phyloP scores from a whole-genome alignment of 495 filamentous ascomycete genomes.

The Penicillium coffeae region DNA sequence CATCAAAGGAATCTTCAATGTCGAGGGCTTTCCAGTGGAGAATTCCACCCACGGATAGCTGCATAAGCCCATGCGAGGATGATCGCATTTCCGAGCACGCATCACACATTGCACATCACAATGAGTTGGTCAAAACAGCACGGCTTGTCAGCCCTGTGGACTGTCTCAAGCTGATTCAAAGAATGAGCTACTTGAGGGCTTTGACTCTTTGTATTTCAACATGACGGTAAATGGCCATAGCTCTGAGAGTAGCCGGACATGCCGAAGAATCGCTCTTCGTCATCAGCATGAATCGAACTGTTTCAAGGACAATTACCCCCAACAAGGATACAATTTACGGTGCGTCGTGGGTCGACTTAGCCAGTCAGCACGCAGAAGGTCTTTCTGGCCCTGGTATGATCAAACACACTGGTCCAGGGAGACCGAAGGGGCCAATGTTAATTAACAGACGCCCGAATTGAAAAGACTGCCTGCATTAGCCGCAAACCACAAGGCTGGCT shows the following conservation, averaged over 20 bases:
- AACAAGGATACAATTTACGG: constrained; percentile 2
- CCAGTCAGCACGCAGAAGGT: constrained; percentile 12
- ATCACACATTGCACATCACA: not conserved
- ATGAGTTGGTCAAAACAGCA: too few relatives aligned
- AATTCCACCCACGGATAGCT: constrained; percentile 25
- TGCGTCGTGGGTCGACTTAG: not conserved
- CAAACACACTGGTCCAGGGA: not conserved
- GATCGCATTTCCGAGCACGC: constrained; percentile 17
- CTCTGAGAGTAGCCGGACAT: too few relatives aligned
- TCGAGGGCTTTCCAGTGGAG: constrained; percentile 1
- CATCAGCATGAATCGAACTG: too few relatives aligned
- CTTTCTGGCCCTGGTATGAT: too few relatives aligned
- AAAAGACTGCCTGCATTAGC: not conserved
- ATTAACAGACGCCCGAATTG: too few relatives aligned
- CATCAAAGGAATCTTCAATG: not conserved
- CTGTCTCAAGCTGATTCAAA: constrained; percentile 6
- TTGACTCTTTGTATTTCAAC: constrained; percentile 16
- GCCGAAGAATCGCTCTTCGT: too few relatives aligned
- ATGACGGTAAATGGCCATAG: not conserved
- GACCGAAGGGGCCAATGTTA: not conserved
- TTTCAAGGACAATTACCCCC: too few relatives aligned
- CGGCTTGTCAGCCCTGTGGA: too few relatives aligned
- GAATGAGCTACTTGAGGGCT: not conserved
- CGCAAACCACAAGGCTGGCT: not conserved
- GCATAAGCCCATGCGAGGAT: constrained; percentile 19